Conservation (phyloP, 2,329 filamentous ascomycete genomes). For the Fusarium pseudograminearum region DNA sequence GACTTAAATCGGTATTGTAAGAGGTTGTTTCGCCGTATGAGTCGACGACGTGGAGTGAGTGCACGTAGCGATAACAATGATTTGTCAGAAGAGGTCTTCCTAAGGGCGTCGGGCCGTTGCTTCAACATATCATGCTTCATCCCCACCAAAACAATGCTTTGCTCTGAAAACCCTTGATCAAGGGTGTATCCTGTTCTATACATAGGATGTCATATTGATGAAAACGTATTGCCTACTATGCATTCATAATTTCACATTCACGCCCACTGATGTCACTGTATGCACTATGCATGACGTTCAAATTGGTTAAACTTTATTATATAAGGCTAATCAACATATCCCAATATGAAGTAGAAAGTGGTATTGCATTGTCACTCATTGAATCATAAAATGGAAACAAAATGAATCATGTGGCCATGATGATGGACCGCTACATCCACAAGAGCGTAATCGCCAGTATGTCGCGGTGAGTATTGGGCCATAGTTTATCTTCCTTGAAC, state of each 20-base stretch:
- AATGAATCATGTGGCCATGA: constrained; percentile 65
- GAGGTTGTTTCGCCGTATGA: constrained; percentile 36
- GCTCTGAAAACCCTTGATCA: not conserved
- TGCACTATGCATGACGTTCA: not conserved
- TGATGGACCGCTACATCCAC: constrained; percentile 79
- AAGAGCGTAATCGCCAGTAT: constrained; percentile 57
- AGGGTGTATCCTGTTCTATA: not conserved
- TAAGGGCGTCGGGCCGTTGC: constrained; percentile 34
- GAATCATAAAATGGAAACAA: not conserved
- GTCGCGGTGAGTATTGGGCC: constrained; percentile 77
- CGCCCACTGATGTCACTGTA: not conserved
- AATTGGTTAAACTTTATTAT: not conserved
- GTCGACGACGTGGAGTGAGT: constrained; percentile 34
- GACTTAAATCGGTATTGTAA: constrained; percentile 10
- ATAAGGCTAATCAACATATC: not conserved
- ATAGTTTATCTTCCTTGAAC: constrained; percentile 77
- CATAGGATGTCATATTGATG: not conserved
- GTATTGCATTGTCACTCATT: not conserved
- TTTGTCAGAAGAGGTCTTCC: constrained; percentile 45
- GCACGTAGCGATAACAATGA: constrained; percentile 37
- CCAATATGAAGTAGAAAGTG: not conserved
- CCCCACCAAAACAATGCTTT: constrained; percentile 27
- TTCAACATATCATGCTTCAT: constrained; percentile 26
- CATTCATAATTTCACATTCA: not conserved
- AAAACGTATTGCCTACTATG: not conserved